Evolutionary conservation across 1,284 basidiomycete species (phyloP), one percentile per base, ranked within the genome.

Genomic region (Irpex sp.): DNA sequence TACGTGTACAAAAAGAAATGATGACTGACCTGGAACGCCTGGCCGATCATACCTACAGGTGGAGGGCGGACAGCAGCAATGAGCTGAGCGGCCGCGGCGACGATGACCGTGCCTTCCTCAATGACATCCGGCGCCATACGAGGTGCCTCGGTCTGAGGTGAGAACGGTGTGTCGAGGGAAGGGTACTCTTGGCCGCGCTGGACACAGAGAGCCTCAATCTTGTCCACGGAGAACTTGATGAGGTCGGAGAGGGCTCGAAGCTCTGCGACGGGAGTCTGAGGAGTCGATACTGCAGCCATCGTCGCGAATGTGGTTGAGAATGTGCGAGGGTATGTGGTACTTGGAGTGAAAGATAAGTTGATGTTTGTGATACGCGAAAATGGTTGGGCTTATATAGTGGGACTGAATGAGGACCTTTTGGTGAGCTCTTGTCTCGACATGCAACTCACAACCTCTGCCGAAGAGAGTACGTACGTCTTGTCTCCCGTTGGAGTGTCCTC

Each of bases 71-170:
- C 59, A 5, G 65, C 61, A 7, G 63, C 65, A 33, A 64, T 63
- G 10, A 66, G 52, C 42, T 66, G 65, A 28, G 62, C 58, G 7
- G 65, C 60, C 3, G 65, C 65, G 9, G 63, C 61, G 14, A 66
- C 57, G n/a, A 62, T 57, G 2, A 60, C 58, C 2, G 51, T 51
- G 5, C 60, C 59, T 3, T 63, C 47, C 9, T 33, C 14, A 3
- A 58, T 57, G 42, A 61, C 54, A 9, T 51, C 39, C 5, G 36
- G 36, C 3, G 33, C 14, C 10, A 42, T 37, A 14, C 49, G 51
- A n/a, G 33, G 16, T 9, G 36, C 51, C 18, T 59, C 58, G 9
- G 23, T 9, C 21, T 60, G 19, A 10, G 39, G 53, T 5, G 52
- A 42, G 23, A 48, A 60, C 6, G 59, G 52, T 16, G 55, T 37